Conservation (phyloP, 768 basidiomycete genomes). For the Crucibulum laeve region DNA sequence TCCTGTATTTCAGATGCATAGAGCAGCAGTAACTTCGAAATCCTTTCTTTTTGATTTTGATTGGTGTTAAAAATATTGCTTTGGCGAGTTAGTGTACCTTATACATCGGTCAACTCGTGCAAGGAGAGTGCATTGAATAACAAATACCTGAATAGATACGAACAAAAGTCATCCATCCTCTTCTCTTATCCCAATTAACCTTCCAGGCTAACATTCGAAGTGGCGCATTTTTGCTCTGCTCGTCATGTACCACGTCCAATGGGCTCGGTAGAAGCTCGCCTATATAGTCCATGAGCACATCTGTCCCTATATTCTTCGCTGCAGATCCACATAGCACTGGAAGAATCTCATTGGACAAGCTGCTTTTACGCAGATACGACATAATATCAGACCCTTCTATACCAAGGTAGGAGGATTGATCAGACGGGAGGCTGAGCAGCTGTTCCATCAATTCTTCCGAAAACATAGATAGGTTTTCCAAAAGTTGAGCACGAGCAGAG, state of each 20-base stretch:
- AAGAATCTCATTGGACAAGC: conserved; percentile 59
- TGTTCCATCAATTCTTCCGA: conserved; percentile 78
- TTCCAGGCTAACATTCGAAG: conserved; percentile 81
- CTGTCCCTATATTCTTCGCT: conserved; percentile 75
- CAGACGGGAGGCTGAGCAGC: conserved; percentile 53
- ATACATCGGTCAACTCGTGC: not conserved
- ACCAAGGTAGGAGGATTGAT: conserved; percentile 62
- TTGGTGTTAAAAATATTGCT: conserved; percentile 59
- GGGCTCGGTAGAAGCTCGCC: conserved; percentile 80
- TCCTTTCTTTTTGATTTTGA: conserved; percentile 65
- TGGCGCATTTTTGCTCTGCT: conserved; percentile 40
- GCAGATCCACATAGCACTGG: conserved; percentile 86
- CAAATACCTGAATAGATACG: conserved; percentile 78
- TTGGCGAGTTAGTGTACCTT: conserved; percentile 69
- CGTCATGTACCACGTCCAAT: conserved; percentile 51
- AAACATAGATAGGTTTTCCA: conserved; percentile 78
- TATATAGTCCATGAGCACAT: conserved; percentile 75
- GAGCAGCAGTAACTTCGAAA: conserved; percentile 70
- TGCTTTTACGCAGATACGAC: conserved; percentile 63
- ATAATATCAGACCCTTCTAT: conserved; percentile 50
- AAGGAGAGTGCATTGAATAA: not conserved
- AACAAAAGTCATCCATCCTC: conserved; percentile 92
- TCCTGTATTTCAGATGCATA: conserved; percentile 77
- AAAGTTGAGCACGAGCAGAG: conserved; percentile 61
- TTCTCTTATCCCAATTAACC: conserved; percentile 76